Evolutionary conservation across 495 filamentous ascomycete genomes (phyloP), one percentile per base, ranked within the genome.

Genomic region (Xylaria curta): DNA sequence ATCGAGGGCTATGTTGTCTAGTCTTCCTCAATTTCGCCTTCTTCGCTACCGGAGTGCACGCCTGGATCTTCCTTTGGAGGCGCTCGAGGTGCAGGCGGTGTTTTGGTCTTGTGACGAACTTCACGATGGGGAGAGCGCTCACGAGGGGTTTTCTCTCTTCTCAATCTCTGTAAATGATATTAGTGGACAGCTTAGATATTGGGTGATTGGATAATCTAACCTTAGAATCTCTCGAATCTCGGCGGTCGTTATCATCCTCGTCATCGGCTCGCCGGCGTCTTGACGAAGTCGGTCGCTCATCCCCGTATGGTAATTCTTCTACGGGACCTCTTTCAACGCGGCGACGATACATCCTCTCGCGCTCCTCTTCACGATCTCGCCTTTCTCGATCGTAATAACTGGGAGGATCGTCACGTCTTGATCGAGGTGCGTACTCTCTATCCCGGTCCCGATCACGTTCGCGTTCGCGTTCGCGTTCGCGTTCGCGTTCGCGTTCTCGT

Each of bases 1-100:
- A 24, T 49, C 33, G 49, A 47, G 40, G 53, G 51, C 26, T 71
- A 53, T 36, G 42, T 17, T 53, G 42, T 44, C 78, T 86, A 94
- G 73, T 97, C 94, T 83, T 98, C 96, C 78, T 97, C 96, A 74
- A 99, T 97, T 84, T 99, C 96, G 33, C 96, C 96, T 81, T 99
- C 96, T 82, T 99, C 96, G 75, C 96, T 98, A 44, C 97, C 96
- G 49, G 91, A 92, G 76, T 92, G 90, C 26, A 93, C 87, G 58
- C 78, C 81, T 2, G 88, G 85, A 69, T 95, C 91, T 71, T 93
- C 88, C 74, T 90, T 88, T 36, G 83, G 83, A 28, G 82, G 82
- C 28, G 83, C 73, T 54, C 82, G 80, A 54, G 81, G 76, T 58
- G 83, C 82, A 62, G 83, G 79, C 61, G 82, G 83, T 31, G 87